A percentile compares a stretch with the other conserved stretches of the same genome.
phyloP scores from a whole-genome alignment of 495 filamentous ascomycete species.

The Evansstolkia leycettana region DNA sequence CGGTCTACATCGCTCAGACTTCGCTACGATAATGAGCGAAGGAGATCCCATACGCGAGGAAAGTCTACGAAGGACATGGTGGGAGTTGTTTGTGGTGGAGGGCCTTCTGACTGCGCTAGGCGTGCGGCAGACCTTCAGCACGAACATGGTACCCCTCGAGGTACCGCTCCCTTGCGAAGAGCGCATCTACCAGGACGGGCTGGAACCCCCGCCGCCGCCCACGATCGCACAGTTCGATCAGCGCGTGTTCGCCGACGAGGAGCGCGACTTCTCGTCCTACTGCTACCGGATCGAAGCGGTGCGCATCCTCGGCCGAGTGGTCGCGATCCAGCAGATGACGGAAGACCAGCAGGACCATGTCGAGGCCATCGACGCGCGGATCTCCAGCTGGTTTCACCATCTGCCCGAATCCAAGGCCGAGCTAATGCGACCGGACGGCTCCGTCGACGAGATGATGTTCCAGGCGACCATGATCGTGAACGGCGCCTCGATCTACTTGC shows the following conservation, averaged over 20 bases:
- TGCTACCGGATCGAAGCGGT: constrained; percentile 46
- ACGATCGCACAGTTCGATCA: constrained; percentile 34
- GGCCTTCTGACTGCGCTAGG: constrained; percentile 39
- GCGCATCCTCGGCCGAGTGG: constrained; percentile 62
- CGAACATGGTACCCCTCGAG: constrained; percentile 22
- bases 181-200: constrained; percentile 32
- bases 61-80: constrained; percentile 79
- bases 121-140: constrained; percentile 22
- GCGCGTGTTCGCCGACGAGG: constrained; percentile 33
- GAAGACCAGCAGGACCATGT: constrained; percentile 33
- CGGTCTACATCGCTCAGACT: constrained; percentile 53
- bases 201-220: constrained; percentile 22
- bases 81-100: constrained; percentile 78
- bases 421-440: constrained; percentile 49
- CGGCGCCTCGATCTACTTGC: constrained; percentile 35
- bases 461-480: constrained; percentile 78
- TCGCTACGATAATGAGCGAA: constrained; percentile 30
- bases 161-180: constrained; percentile 34
- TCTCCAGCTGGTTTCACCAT: constrained; percentile 75
- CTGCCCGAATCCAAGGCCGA: constrained; percentile 65
- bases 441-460: constrained; percentile 83
- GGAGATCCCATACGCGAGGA: constrained; percentile 52
- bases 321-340: constrained; percentile 31
- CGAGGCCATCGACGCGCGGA: constrained; percentile 54
- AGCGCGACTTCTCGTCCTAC: constrained; percentile 34